These are phyloP conservation scores for Stachybotrys elegans DNA, from an alignment of 2,329 filamentous ascomycete genomes.

Conservation along the genomic window DNA sequence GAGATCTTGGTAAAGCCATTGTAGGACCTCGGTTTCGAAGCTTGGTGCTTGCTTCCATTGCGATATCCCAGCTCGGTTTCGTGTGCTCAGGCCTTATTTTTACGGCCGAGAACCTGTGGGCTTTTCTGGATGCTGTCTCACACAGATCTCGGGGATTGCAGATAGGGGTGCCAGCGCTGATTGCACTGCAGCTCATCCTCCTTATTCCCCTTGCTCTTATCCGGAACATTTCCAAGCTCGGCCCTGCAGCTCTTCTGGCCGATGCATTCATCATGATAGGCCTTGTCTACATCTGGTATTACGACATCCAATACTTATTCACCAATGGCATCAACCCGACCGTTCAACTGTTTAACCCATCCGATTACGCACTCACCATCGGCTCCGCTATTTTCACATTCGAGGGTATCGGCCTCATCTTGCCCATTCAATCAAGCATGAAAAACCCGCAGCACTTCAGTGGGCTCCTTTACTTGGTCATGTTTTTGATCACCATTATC, in stretches of 20 bases:
- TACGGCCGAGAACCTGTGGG: slow-evolving; percentile 66
- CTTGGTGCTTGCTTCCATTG: slow-evolving; percentile 65
- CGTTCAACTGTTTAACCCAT: slow-evolving; percentile 66
- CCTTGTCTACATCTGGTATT: slow-evolving; percentile 68
- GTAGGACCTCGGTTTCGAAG: slow-evolving; percentile 57
- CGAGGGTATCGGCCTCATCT: slow-evolving; percentile 71
- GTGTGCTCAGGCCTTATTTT: slow-evolving; percentile 76
- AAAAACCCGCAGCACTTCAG: slow-evolving; percentile 63
- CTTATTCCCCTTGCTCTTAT: slow-evolving; percentile 65
- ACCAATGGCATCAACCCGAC: slow-evolving; percentile 51
- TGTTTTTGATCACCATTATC: slow-evolving; percentile 67
- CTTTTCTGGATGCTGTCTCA: slow-evolving; percentile 61
- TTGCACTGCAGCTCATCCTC: slow-evolving; percentile 59
- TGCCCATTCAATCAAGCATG: slow-evolving; percentile 75
- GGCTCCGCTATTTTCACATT: slow-evolving; percentile 75
- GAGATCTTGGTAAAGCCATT: slow-evolving; percentile 65
- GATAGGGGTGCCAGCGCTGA: slow-evolving; percentile 49
- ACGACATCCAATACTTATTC: slow-evolving; percentile 55
- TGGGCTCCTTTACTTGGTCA: slow-evolving; percentile 60
- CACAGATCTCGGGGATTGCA: slow-evolving; percentile 43
- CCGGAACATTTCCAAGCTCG: slow-evolving; percentile 70
- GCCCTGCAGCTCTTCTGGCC: slow-evolving; percentile 62
- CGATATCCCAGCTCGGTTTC: slow-evolving; percentile 71
- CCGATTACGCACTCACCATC: slow-evolving; percentile 64
- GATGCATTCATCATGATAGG: slow-evolving; percentile 69